A percentile compares a stretch with the other conserved stretches of the same genome.
Evolutionary conservation across 2,329 filamentous ascomycete genomes (phyloP).

Genomic region (Lecanicillium sp.): DNA sequence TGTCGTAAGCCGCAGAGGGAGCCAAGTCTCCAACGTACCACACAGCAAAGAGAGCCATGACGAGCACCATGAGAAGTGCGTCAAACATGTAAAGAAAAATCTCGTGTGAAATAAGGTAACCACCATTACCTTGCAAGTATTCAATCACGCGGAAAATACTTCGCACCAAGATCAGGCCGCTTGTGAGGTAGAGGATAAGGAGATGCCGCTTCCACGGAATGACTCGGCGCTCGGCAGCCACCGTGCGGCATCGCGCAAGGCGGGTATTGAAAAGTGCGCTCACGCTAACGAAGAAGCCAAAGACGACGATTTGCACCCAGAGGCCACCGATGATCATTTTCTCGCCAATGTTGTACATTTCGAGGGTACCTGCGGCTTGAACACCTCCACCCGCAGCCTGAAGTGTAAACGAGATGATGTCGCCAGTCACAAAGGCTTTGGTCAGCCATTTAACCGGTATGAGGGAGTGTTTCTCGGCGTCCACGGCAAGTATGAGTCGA

Average conservation of each 20-base stretch:
- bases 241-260: constrained; percentile 12
- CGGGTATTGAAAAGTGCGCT: constrained; percentile 34
- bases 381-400: constrained; percentile 30
- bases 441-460: constrained; percentile 28
- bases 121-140: constrained; percentile 33
- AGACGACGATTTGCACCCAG: constrained; percentile 45
- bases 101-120: constrained; percentile 33
- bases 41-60: constrained; percentile 28
- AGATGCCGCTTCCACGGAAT: constrained; percentile 23
- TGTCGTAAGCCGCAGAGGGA: no score
- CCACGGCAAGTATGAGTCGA: constrained; percentile 22
- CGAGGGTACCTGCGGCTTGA: constrained; percentile 12
- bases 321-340: constrained; percentile 44
- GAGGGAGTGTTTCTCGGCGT: constrained; percentile 11
- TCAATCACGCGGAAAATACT: constrained; percentile 39
- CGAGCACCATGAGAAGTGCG: constrained; percentile 29
- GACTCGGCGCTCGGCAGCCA: constrained; percentile 7
- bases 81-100: constrained; percentile 37
- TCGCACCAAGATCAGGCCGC: constrained; percentile 33
- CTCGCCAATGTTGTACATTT: constrained; percentile 22
- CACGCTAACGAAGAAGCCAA: constrained; percentile 42
- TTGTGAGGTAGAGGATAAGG: constrained; percentile 22
- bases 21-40: constrained; percentile 13
- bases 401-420: constrained; percentile 34
- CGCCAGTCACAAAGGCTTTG: constrained; percentile 38